A percentile compares a stretch with the other conserved stretches of the same genome.
Evolutionary conservation across 805 yeast genomes (phyloP).

Genomic region (Cyberlindnera petersonii): DNA sequence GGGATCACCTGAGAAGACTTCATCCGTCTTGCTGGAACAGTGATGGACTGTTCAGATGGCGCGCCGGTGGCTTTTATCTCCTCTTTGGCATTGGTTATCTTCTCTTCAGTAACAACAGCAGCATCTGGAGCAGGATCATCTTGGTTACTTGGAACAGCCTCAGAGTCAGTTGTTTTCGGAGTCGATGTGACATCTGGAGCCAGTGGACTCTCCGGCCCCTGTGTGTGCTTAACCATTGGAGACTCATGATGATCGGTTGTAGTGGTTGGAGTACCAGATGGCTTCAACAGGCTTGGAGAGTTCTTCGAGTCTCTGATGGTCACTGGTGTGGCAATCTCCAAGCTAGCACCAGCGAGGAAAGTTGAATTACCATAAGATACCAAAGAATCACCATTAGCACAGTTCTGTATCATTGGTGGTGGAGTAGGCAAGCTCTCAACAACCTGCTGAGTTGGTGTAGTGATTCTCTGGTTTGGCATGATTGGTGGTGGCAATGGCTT

Average conservation of each 20-base stretch:
- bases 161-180: constrained; percentile 1
- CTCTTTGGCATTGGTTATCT: background rate
- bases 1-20: background rate
- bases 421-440: constrained; percentile 12
- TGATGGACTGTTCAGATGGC: constrained; percentile 1
- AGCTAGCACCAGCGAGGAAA: constrained; percentile 8
- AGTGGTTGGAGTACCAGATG: constrained; percentile 1
- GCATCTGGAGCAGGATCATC: constrained; percentile 2
- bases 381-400: constrained; percentile 19
- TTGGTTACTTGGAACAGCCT: constrained; percentile 1
- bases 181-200: background rate
- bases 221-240: constrained; percentile 1
- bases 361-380: constrained; percentile 11
- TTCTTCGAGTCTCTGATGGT: constrained; percentile 5
- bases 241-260: background rate
- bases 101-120: background rate
- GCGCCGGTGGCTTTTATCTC: background rate
- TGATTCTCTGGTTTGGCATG: constrained; percentile 21
- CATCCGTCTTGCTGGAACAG: background rate
- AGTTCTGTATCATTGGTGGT: constrained; percentile 19
- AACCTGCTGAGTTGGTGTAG: constrained; percentile 22
- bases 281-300: constrained; percentile 11
- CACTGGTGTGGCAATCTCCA: constrained; percentile 16
- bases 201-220: constrained; percentile 3
- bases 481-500: constrained; percentile 22